Percentiles rank a stretch among this genome's conserved stretches.
Conservation (phyloP, 768 basidiomycete species). For the Sporobolomyces phaffii region DNA sequence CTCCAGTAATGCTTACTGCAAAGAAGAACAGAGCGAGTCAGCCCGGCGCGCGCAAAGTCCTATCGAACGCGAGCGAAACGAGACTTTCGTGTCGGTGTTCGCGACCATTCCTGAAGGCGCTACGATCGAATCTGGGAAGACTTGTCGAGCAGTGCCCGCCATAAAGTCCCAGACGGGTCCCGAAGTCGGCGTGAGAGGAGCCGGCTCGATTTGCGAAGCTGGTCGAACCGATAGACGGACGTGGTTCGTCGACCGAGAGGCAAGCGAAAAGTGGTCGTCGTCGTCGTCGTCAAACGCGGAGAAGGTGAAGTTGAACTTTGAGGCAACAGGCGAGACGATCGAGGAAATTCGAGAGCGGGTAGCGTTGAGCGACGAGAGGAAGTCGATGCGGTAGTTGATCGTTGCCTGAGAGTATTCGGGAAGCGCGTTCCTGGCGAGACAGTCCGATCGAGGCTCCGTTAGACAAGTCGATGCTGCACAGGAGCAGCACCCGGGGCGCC, state of each 20-base stretch:
- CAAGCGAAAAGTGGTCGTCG: not conserved
- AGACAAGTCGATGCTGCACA: no score
- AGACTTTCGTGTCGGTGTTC: no score
- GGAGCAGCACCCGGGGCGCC: not conserved
- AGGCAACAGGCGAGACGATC: conserved; percentile 23
- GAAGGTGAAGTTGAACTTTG: conserved; percentile 24
- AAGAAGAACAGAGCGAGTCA: not conserved
- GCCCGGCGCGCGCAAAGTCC: no score
- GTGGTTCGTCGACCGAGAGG: not conserved
- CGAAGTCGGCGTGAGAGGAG: conserved; percentile 29
- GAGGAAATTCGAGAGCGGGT: conserved; percentile 11
- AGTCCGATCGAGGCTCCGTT: no score
- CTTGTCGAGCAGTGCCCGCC: conserved; percentile 9
- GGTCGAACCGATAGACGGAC: conserved; percentile 7
- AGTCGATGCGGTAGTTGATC: conserved; percentile 38
- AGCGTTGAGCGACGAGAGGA: conserved; percentile 22
- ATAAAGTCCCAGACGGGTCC: conserved; percentile 23
- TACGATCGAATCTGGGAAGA: conserved; percentile 19
- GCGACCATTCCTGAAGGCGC: conserved; percentile 26
- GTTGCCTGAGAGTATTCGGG: conserved; percentile 20
- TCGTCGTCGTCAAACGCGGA: conserved; percentile 1
- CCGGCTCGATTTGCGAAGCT: conserved; percentile 20
- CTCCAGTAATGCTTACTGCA: conserved; percentile 41
- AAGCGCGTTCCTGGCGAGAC: conserved; percentile 29
- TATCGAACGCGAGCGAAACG: no score